Evolutionary conservation across 2,329 filamentous ascomycete genomes (phyloP).

Genomic region (Fusarium falciforme): DNA sequence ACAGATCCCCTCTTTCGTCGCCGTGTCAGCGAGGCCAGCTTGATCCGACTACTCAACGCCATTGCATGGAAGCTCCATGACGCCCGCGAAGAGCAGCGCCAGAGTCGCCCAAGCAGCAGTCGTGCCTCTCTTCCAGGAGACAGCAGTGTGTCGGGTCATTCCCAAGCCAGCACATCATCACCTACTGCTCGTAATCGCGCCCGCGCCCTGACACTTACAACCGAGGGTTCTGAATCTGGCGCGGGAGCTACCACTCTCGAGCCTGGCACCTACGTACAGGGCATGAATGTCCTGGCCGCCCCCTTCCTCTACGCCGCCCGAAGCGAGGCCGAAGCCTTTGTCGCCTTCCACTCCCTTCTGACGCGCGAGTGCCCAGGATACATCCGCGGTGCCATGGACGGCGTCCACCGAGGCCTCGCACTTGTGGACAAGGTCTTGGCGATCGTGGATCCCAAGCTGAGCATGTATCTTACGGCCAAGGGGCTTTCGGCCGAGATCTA

Average conservation of each 20-base stretch:
- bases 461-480: slow-evolving; percentile 84
- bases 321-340: slow-evolving; percentile 94
- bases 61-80: slow-evolving; percentile 95
- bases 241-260: slow-evolving; percentile 65
- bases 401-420: slow-evolving; percentile 90
- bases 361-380: slow-evolving; percentile 92
- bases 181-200: slow-evolving; percentile 62
- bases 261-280: slow-evolving; percentile 92
- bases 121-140: slow-evolving; percentile 49
- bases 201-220: slow-evolving; percentile 70
- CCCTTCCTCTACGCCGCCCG: slow-evolving; percentile 95
- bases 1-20: slow-evolving; percentile 97
- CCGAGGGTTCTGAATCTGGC: slow-evolving; percentile 71
- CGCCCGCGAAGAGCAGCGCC: slow-evolving; percentile 65
- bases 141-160: slow-evolving; percentile 49
- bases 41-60: slow-evolving; percentile 94
- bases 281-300: slow-evolving; percentile 97
- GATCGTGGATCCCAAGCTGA: slow-evolving; percentile 90
- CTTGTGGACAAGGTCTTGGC: slow-evolving; percentile 93
- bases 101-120: slow-evolving; percentile 54
- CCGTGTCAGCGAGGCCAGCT: slow-evolving; percentile 92
- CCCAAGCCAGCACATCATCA: slow-evolving; percentile 55
- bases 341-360: slow-evolving; percentile 88
- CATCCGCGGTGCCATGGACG: slow-evolving; percentile 95
- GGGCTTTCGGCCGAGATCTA: slow-evolving; percentile 94